Percentiles rank a stretch among this genome's conserved stretches.
These are phyloP conservation scores for Mariannaea elegans DNA, from an alignment of 2,329 filamentous ascomycete species.

Conservation along the genomic window DNA sequence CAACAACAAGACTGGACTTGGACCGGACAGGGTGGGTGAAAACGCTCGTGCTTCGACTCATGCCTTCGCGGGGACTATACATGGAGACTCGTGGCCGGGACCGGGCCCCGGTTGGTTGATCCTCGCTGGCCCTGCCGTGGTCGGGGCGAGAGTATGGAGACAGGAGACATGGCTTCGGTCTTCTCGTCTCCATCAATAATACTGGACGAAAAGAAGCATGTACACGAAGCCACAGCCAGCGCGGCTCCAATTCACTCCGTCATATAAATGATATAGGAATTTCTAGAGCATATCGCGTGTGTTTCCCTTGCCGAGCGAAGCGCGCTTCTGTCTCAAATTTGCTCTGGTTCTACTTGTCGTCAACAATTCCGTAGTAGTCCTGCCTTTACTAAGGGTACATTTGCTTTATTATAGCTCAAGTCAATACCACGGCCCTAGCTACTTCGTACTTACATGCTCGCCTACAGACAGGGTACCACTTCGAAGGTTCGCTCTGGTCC, in stretches of 20 bases:
- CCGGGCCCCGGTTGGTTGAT: constrained; percentile 39
- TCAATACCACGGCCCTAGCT: neutral
- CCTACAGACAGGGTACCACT: neutral
- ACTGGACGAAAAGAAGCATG: neutral
- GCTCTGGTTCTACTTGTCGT: too few relatives aligned
- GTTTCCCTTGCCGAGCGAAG: neutral
- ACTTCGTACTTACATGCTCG: constrained; percentile 16
- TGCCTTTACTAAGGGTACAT: neutral
- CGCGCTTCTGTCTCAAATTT: neutral
- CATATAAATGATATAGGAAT: neutral
- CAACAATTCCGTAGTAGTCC: constrained; percentile 16
- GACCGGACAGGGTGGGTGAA: neutral
- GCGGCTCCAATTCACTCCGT: constrained; percentile 27
- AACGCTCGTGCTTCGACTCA: constrained; percentile 9
- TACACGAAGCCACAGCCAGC: constrained; percentile 17
- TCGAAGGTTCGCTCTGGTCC: constrained; percentile 23
- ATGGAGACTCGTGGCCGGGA: constrained; percentile 33
- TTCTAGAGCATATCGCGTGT: neutral
- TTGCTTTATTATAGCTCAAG: neutral
- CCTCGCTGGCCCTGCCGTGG: constrained; percentile 35
- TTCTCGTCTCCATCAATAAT: constrained; percentile 6
- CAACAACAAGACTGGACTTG: neutral
- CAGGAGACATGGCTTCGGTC: neutral
- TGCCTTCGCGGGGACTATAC: neutral
- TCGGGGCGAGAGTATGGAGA: constrained; percentile 26